These are phyloP conservation scores for thale cress (Arabidopsis thaliana) DNA, from an alignment of 345 rosid species.

Conservation along the genomic window DNA sequence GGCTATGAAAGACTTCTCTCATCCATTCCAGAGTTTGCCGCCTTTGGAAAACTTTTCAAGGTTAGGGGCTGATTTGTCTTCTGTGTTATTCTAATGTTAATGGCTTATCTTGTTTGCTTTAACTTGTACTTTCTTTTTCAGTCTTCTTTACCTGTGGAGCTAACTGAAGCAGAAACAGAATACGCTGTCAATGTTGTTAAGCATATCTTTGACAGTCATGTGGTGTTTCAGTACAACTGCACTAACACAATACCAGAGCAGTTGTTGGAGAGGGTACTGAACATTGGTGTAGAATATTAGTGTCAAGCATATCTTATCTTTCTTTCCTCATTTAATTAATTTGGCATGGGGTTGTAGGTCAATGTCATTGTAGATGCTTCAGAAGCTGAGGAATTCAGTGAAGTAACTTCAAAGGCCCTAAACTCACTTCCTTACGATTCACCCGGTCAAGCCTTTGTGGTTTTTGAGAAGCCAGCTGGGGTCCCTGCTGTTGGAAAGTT, in stretches of 20 bases:
- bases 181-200: conserved; percentile 93
- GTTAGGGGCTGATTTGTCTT: conserved; percentile 44
- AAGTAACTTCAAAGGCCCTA: conserved; percentile 70
- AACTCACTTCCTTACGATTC: conserved; percentile 89
- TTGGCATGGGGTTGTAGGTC: conserved; percentile 57
- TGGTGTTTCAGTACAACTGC: conserved; percentile 96
- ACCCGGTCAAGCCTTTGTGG: conserved; percentile 90
- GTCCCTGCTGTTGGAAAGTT: conserved; percentile 87
- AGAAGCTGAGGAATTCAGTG: conserved; percentile 85
- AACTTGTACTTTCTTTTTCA: conserved; percentile 43
- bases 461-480: conserved; percentile 86
- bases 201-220: conserved; percentile 86
- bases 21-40: conserved; percentile 77
- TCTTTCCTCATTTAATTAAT: conserved; percentile 35
- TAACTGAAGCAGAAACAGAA: conserved; percentile 98
- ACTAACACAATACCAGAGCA: conserved; percentile 96
- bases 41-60: conserved; percentile 93
- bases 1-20: conserved; percentile 85
- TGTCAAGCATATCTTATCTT: conserved; percentile 22
- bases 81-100: conserved; percentile 17
- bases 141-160: conserved; percentile 92
- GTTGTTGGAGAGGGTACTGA: conserved; percentile 84
- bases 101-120: conserved; percentile 26
- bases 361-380: conserved; percentile 86
- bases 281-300: conserved; percentile 21